Base-by-base conservation (phyloP, 2,329 filamentous ascomycete genomes). In the Trichoderma sp. region DNA sequence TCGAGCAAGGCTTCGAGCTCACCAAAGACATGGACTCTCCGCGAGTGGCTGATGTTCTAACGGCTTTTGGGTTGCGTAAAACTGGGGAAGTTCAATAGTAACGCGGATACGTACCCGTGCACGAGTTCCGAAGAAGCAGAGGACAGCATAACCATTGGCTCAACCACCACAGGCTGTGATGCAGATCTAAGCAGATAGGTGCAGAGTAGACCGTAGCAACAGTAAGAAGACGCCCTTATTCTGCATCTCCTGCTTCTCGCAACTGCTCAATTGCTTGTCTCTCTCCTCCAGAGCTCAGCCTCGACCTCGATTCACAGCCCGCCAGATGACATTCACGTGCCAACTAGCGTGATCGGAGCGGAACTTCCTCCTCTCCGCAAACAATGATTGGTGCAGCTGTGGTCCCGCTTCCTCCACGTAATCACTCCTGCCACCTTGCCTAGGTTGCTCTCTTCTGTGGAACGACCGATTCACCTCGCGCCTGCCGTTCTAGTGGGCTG, bases 361-460 rank as follows among this genome's bases (percentile, higher is more conserved):
- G 71, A 72, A 58, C 54, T 70, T 72, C 62, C 43, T 52, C 68
- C 51, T 59, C 10, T 64, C 71, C 48, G 58, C 24, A 45, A 26
- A 10, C 15, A 51, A 30, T 41, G 43, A 72, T 71, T 71, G 70
- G 71, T 55, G 52, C 17, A 10, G 10, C 47, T 56, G 39, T 10
- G 64, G 44, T 47, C 41, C 43, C 41, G 21, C 34, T 45, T 58
- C 63, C 63, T 66, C 67, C 68, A 68, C 65, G 63, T 54, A 64
- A 51, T 56, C 65, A 55, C 34, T 57, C 62, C 56, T 48, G 54
- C 47, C 39, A 52, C 19, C 58, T 58, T 56, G 63, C 56, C 48
- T n/a, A n/a, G n/a, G n/a, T 24, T 24, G 21, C 45, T 50, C 28
- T 52, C 4, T 24, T 28, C 26, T 50, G 47, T 50, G 24, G 47